Base-by-base conservation (phyloP, 2,329 filamentous ascomycete species). In the Talaromyces atroroseus region DNA sequence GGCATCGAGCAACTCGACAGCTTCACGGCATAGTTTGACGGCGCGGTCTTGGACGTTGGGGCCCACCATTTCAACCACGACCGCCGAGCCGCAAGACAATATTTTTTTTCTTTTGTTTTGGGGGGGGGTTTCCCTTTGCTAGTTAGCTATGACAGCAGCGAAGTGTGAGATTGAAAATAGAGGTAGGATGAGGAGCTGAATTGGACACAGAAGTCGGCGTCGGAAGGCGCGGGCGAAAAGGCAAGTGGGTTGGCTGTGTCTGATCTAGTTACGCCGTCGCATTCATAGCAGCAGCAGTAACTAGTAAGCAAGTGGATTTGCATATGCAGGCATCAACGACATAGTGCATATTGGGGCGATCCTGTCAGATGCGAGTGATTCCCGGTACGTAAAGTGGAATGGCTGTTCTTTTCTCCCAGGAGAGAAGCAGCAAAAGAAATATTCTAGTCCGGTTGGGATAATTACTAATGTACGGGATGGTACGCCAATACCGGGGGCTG, bases 21-120 rank as follows among this genome's bases (percentile, higher is more conserved):
- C 76, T 70, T 78, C 75, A 59, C 68, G 69, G 59, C 76, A 75
- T 62, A 79, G 66, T 59, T 70, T 65, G 59, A 71, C 69, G 64
- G 76, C 76, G 64, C 74, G 75, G 61, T 76, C 74, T 66, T 78
- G 70, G 58, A 72, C 70, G 56, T 71, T 69, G 63, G 68, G 65
- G 63, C 67, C 68, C 62, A 74, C 71, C 73, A 75, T 75, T 70
- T 70, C 71, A 54, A 51, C 20, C 53, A 53, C 57, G 46, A 54
- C 51, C 32, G 45, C 34, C 40, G 42, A 49, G 57, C 32, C 23
- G 46, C 38, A 52, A 49, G 20, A 34, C 18, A 10, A 42, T 20
- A 10, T 14, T 18, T 14, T 36, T 2, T 16, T 36, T 36, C 14
- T 14, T 36, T 36, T 10, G 14, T 36, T 16, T 36, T 16, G 24